Base-by-base conservation (phyloP, 352 stramenopile species). In the Pythium apleroticum region DNA sequence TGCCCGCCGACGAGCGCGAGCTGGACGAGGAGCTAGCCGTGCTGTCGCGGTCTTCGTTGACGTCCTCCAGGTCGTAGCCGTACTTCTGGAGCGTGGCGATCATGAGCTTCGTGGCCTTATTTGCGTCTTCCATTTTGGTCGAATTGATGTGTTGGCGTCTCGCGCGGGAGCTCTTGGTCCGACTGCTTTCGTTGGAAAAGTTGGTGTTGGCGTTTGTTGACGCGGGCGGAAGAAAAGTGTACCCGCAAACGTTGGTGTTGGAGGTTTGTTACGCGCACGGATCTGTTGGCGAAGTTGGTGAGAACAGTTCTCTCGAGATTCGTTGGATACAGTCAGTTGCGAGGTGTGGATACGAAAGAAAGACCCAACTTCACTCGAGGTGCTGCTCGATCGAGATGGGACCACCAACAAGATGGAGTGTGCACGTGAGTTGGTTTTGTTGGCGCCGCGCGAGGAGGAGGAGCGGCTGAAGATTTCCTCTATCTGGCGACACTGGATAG, bases 41-140 rank as follows among this genome's bases (percentile, higher is more conserved):
- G 52, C 57, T 67, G 30, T 53, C 60, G 50, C 61, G 53, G 55
- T 71, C 63, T 19, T 76, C 63, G 33, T 24, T 24, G 19, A 64
- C 45, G 50, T 77, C 67, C 27, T 76, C 69, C 27, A 95, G 69
- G 65, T 95, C 82, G 71, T 95, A 95, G 57, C 86, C 86, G 69
- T 91, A 88, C 59, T 93, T 93, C 63, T 95, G 84, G 37, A 95
- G 73, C 68, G 81, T 95, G 28, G 79, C 76, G 62, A 93, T 90
- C 50, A 95, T 76, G 55, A 93, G 56, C 59, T 86, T 86, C 45
- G 65, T 72, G 59, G 81, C 77, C 58, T 81, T 89, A 24, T 71
- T 67, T 48, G 74, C 65, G 41, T 90, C 81, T 49, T 90, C 60
- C 53, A 61, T 63, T 12, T 19, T 62, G n/a, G 22, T 8, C 84